Percentiles rank a stretch among this genome's conserved stretches.
These are phyloP conservation scores for Cystofilobasidium ferigula DNA, from an alignment of 768 basidiomycete species.

Conservation along the genomic window DNA sequence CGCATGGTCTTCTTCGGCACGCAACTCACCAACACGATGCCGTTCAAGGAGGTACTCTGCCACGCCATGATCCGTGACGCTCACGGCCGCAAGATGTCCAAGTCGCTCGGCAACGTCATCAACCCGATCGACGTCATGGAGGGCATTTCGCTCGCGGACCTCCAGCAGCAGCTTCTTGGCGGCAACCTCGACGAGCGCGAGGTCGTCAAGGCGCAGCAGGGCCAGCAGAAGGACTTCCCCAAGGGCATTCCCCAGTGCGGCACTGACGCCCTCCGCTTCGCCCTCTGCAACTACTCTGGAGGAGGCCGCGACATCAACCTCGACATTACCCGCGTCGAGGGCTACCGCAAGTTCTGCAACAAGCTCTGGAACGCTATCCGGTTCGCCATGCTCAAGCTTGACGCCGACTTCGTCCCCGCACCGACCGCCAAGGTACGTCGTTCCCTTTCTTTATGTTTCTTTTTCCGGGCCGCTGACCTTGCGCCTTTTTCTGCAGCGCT, in stretches of 20 bases:
- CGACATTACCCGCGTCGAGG: slow-evolving; percentile 89
- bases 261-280: slow-evolving; percentile 89
- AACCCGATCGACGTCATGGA: slow-evolving; percentile 92
- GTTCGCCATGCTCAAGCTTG: slow-evolving; percentile 97
- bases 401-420: slow-evolving; percentile 64
- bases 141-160: slow-evolving; percentile 62
- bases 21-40: slow-evolving; percentile 76
- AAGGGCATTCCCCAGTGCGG: slow-evolving; percentile 99
- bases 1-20: slow-evolving; percentile 92
- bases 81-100: slow-evolving; percentile 97
- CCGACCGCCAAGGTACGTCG: slow-evolving; percentile 53
- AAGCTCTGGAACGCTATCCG: slow-evolving; percentile 99
- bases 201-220: slow-evolving; percentile 75
- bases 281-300: slow-evolving; percentile 83
- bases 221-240: slow-evolving; percentile 98
- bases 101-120: slow-evolving; percentile 93
- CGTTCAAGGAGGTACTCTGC: slow-evolving; percentile 90
- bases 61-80: slow-evolving; percentile 99
- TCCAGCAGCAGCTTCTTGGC: slow-evolving; percentile 74
- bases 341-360: slow-evolving; percentile 99
- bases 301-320: slow-evolving; percentile 92
- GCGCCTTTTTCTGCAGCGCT: slow-evolving; percentile 48
- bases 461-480: no score
- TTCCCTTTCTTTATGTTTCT: no score
- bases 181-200: slow-evolving; percentile 93